Base-by-base conservation (phyloP, 495 filamentous ascomycete genomes). In the Lentithecium fluviatile region DNA sequence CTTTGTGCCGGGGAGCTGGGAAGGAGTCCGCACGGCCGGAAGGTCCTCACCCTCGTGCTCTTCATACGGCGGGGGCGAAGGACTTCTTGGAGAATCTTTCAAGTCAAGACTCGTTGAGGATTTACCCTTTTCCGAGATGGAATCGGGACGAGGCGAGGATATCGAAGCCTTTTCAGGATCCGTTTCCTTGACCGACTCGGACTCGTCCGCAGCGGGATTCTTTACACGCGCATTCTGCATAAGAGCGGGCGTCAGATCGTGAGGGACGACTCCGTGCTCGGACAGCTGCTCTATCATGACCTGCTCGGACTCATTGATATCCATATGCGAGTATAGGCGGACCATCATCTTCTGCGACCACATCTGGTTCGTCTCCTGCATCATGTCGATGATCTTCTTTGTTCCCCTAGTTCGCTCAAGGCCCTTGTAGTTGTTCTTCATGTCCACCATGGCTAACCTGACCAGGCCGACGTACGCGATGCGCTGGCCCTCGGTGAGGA, bases 291-390 rank as follows among this genome's bases (percentile, higher is more conserved):
- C 94, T 64, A 99, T 97, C 94, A 99, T 99, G 67, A 99, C 78
- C 76, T 99, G 94, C 77, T 99, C 94, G 55, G 80, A 82, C 21
- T 87, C 71, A 68, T 85, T 88, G 67, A 99, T 91, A 54, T 99
- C 94, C 94, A 99, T 97, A 75, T 99, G 94, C 19, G 81, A 75
- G 73, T 97, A 97, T 34, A 99, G 69, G 56, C 91, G 84, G 12
- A 95, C 81, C 90, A 97, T 97, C 79, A 96, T 95, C 74, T 91
- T 91, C 70, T 97, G 95, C 52, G 88, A 85, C 93, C 93, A 99
- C 86, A 95, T 97, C 72, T 87, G 87, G 79, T 88, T 87, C 38
- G 82, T 81, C 74, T 97, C 94, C 10, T 83, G 74, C 1, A 86
- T 84, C 50, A 86, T 71, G 19, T 81, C 78, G 5, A 91, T 62